Conservation (phyloP, 1,284 basidiomycete species). For the Austroboletus novae-zelandiae region DNA sequence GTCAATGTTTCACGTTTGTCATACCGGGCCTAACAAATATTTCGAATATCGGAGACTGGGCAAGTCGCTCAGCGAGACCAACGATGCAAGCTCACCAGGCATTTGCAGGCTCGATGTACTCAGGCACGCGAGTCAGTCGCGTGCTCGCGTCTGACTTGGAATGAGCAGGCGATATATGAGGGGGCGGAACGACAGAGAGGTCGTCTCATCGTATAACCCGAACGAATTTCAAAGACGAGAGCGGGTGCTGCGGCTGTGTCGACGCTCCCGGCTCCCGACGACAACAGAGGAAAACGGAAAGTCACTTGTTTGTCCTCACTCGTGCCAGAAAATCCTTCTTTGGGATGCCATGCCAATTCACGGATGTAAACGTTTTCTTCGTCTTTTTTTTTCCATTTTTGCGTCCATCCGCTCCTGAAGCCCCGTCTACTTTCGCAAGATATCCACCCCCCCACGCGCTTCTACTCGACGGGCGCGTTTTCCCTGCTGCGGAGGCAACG, state of each 20-base stretch:
- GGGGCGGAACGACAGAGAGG: background rate
- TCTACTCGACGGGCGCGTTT: slow-evolving; percentile 7
- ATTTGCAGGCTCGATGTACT: slow-evolving; percentile 3
- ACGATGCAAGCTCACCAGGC: background rate
- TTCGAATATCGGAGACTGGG: slow-evolving; percentile 11
- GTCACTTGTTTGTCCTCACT: slow-evolving; percentile 15
- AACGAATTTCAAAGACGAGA: slow-evolving; percentile 31
- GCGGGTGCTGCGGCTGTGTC: slow-evolving; percentile 22
- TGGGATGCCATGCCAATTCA: slow-evolving; percentile 21
- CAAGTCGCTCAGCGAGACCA: slow-evolving; percentile 1
- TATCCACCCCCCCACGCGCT: slow-evolving; percentile 3
- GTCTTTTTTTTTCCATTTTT: slow-evolving; percentile 28
- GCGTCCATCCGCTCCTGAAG: slow-evolving; percentile 20
- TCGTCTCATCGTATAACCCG: background rate
- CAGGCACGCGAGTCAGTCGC: background rate
- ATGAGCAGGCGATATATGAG: background rate
- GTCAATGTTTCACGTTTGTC: slow-evolving; percentile 38
- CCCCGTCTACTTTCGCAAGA: slow-evolving; percentile 7
- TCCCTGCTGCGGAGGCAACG: slow-evolving; percentile 6
- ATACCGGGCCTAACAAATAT: slow-evolving; percentile 13
- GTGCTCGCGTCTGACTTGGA: background rate
- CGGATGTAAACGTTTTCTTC: slow-evolving; percentile 31
- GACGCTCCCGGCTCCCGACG: slow-evolving; percentile 28
- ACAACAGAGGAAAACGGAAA: slow-evolving; percentile 21
- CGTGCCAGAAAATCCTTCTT: slow-evolving; percentile 20